A percentile compares a stretch with the other conserved stretches of the same genome.
Evolutionary conservation across 2,329 filamentous ascomycete genomes (phyloP).

Genomic region (Venturia nashicola): DNA sequence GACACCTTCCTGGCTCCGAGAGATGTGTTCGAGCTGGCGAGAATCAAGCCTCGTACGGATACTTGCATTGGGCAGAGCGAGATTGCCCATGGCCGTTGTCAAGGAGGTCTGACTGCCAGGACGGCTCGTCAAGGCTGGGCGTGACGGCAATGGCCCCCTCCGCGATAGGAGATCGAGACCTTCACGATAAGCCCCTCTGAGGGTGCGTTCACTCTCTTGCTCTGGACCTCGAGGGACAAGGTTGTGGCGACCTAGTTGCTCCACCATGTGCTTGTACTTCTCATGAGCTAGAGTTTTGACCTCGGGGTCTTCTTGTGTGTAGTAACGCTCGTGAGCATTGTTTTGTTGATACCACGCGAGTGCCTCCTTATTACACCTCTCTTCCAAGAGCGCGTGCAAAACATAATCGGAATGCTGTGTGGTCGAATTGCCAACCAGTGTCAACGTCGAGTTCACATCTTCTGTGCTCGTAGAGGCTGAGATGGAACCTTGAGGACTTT

Average conservation of each 20-base stretch:
- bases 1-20: not conserved
- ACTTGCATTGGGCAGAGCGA: not conserved
- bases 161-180: constrained; percentile 8
- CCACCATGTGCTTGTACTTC: constrained; percentile 27
- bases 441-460: not conserved
- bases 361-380: constrained; percentile 28
- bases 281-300: constrained; percentile 24
- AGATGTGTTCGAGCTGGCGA: not conserved
- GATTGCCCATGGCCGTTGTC: not conserved
- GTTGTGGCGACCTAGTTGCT: constrained; percentile 22
- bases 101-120: not conserved
- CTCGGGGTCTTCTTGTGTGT: constrained; percentile 21
- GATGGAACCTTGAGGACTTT: not conserved
- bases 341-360: constrained; percentile 21
- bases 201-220: not conserved
- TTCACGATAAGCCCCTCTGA: not conserved
- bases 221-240: constrained; percentile 15
- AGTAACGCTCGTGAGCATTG: constrained; percentile 13
- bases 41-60: not conserved
- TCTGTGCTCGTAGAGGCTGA: not conserved
- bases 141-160: not conserved
- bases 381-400: constrained; percentile 33
- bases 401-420: constrained; percentile 13
- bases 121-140: constrained; percentile 1
- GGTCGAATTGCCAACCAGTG: not conserved